phyloP scores from a whole-genome alignment of 2,329 filamentous ascomycete species.

The Canariomyces notabilis region DNA sequence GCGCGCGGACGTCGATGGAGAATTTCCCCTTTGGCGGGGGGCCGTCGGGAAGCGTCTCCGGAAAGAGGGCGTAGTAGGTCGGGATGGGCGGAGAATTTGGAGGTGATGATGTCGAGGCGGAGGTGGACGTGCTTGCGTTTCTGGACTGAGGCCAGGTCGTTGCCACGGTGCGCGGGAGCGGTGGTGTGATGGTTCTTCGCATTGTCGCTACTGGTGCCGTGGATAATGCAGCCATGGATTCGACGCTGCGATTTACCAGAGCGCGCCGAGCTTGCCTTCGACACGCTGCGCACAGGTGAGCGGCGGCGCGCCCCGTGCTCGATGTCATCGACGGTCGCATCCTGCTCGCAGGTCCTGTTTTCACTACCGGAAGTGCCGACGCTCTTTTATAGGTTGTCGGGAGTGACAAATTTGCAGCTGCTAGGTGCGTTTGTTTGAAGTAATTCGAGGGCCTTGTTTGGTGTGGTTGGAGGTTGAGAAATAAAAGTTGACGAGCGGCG shows the following conservation, averaged over 20 bases:
- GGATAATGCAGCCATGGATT: conserved; percentile 3
- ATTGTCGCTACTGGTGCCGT: not conserved
- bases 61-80: conserved; percentile 79
- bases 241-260: not conserved
- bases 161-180: not conserved
- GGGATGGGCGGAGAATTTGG: conserved; percentile 8
- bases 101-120: not conserved
- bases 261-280: conserved; percentile 6
- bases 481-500: not conserved
- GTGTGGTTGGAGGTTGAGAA: not conserved
- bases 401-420: too few species aligned
- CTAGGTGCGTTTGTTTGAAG: too few species aligned
- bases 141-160: not conserved
- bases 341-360: not conserved
- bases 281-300: conserved; percentile 19
- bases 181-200: not conserved
- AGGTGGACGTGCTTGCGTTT: conserved; percentile 4
- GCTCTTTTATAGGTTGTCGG: too few species aligned
- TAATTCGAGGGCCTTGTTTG: not conserved
- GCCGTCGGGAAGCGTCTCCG: conserved; percentile 66
- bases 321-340: conserved; percentile 18
- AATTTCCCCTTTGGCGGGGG: conserved; percentile 77
- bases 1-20: conserved; percentile 60
- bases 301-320: conserved; percentile 13
- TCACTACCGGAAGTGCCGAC: too few species aligned